Conservation (phyloP, 2,329 filamentous ascomycete genomes). For the Trichoderma sp. region DNA sequence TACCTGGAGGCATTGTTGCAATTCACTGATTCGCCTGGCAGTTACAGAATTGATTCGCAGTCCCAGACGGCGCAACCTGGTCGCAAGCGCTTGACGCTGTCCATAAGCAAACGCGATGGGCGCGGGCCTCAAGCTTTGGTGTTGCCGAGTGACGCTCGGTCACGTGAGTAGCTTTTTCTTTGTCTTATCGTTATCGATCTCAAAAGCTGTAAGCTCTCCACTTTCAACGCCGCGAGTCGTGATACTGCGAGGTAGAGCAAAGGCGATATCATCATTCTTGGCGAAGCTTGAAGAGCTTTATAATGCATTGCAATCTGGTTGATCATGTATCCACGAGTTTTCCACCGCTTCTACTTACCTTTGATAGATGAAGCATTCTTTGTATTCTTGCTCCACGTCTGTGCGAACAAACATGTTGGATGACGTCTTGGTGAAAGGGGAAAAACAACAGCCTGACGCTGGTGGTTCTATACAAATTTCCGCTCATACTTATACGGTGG, state of each 20-base stretch:
- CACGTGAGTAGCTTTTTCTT: not conserved
- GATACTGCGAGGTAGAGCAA: not conserved
- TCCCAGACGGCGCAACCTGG: conserved; percentile 13
- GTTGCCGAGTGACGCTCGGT: conserved; percentile 8
- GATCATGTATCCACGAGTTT: not conserved
- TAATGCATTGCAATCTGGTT: not conserved
- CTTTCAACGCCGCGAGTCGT: not conserved
- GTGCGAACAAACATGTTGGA: not conserved
- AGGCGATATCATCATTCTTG: too few species aligned
- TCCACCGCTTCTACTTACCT: not conserved
- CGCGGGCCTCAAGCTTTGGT: conserved; percentile 1
- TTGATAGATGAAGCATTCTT: not conserved
- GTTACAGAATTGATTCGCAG: not conserved
- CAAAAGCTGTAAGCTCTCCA: not conserved
- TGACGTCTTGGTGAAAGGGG: not conserved
- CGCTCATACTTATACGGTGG: not conserved
- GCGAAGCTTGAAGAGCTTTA: not conserved
- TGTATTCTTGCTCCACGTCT: not conserved
- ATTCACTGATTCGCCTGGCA: not conserved
- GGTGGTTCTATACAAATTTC: not conserved
- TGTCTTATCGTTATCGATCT: not conserved
- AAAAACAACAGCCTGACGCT: not conserved
- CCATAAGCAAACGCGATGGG: conserved; percentile 21
- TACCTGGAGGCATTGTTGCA: conserved; percentile 24
- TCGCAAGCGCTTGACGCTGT: conserved; percentile 13